phyloP scores from a whole-genome alignment of 768 basidiomycete genomes.

The Leccinum ochraceum region DNA sequence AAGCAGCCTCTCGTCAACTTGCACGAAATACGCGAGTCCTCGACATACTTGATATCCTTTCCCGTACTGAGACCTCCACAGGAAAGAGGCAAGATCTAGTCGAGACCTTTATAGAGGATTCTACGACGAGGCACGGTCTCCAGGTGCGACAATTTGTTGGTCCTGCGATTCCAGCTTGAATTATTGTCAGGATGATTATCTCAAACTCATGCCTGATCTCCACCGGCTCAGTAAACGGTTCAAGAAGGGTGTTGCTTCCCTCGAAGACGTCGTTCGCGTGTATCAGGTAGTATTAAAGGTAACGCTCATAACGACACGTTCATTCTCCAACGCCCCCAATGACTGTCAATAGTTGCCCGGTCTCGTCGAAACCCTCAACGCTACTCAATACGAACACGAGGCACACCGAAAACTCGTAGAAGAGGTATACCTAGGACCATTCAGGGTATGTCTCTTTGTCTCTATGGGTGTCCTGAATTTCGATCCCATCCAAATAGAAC shows the following conservation, averaged over 20 bases:
- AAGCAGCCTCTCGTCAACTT: constrained; percentile 95
- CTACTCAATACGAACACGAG: constrained; percentile 44
- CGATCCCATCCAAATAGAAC: constrained; percentile 45
- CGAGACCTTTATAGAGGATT: constrained; percentile 80
- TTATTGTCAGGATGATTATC: constrained; percentile 68
- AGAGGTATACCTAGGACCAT: constrained; percentile 61
- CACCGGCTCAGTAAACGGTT: constrained; percentile 91
- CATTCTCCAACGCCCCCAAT: background rate
- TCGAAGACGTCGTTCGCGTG: constrained; percentile 94
- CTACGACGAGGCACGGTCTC: constrained; percentile 65
- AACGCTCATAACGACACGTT: background rate
- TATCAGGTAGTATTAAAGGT: constrained; percentile 93
- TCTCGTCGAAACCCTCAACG: constrained; percentile 64
- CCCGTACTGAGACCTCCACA: constrained; percentile 28
- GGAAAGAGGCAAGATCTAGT: constrained; percentile 88
- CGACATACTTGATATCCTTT: background rate
- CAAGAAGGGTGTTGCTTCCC: constrained; percentile 75
- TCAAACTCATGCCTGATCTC: constrained; percentile 93
- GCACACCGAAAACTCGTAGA: constrained; percentile 59
- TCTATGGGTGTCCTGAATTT: background rate
- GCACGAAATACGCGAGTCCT: constrained; percentile 82
- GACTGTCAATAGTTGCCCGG: constrained; percentile 62
- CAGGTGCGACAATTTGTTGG: constrained; percentile 53
- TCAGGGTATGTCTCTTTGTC: constrained; percentile 49
- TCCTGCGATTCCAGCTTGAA: background rate